phyloP scores from a whole-genome alignment of 106 monocot genomes.

The Allium sativum region DNA sequence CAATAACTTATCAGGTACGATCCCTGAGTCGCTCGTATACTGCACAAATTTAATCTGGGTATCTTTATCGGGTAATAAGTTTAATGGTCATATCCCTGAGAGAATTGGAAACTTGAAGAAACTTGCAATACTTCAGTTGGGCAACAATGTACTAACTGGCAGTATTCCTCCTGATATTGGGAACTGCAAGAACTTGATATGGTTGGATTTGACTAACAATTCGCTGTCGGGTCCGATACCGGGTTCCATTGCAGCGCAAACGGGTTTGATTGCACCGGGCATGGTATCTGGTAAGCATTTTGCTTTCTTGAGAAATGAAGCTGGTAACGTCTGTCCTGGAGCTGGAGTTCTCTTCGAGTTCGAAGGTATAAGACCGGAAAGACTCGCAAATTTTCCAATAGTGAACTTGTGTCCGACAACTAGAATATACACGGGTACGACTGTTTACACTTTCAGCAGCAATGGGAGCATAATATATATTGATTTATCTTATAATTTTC shows the following conservation, averaged over 20 bases:
- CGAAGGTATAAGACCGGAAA: slow-evolving; percentile 30
- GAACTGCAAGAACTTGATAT: too few species aligned
- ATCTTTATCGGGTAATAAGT: slow-evolving; percentile 30
- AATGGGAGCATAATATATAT: slow-evolving; percentile 45
- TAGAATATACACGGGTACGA: slow-evolving; percentile 31
- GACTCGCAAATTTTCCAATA: slow-evolving; percentile 17
- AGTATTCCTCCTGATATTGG: too few species aligned
- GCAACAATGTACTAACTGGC: neutral
- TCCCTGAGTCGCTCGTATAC: slow-evolving; percentile 23
- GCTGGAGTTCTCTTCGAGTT: slow-evolving; percentile 33
- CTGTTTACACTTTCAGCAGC: slow-evolving; percentile 15
- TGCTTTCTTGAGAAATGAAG: slow-evolving; percentile 34
- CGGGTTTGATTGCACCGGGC: slow-evolving; percentile 19
- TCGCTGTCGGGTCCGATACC: slow-evolving; percentile 13
- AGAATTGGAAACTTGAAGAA: slow-evolving; percentile 13
- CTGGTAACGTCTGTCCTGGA: slow-evolving; percentile 28
- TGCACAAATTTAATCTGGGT: slow-evolving; percentile 26
- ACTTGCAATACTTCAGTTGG: slow-evolving; percentile 30
- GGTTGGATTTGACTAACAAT: too few species aligned
- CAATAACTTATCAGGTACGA: slow-evolving; percentile 22
- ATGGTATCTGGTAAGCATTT: slow-evolving; percentile 28
- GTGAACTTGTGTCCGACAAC: slow-evolving; percentile 26
- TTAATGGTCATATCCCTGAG: slow-evolving; percentile 21
- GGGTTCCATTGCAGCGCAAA: slow-evolving; percentile 14
- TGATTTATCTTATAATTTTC: slow-evolving; percentile 53